These are phyloP conservation scores for Eustoma russellianum DNA, from an alignment of 257 asterid genomes.

Conservation along the genomic window DNA sequence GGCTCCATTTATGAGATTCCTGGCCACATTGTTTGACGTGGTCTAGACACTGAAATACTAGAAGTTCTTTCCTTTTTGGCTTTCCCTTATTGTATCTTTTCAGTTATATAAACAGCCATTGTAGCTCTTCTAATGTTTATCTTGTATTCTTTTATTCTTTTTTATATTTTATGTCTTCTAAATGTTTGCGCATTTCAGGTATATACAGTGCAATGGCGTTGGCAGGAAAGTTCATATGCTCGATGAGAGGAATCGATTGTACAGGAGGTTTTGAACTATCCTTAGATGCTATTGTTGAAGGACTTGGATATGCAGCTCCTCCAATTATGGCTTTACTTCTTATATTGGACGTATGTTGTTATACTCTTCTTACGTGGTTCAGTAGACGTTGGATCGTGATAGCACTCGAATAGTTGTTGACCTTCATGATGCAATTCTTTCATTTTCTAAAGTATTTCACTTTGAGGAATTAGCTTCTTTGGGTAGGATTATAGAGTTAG, in stretches of 20 bases:
- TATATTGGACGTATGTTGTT: conserved; percentile 70
- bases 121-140: neutral
- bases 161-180: neutral
- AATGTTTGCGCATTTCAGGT: conserved; percentile 36
- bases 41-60: too few relatives aligned
- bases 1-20: too few relatives aligned
- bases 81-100: neutral
- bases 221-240: conserved; percentile 90
- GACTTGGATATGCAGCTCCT: conserved; percentile 94
- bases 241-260: conserved; percentile 73
- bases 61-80: neutral
- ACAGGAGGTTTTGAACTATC: conserved; percentile 77
- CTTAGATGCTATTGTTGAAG: conserved; percentile 71
- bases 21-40: too few relatives aligned
- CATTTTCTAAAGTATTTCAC: too few relatives aligned
- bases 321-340: conserved; percentile 95
- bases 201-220: conserved; percentile 90
- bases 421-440: neutral
- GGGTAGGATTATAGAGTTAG: neutral
- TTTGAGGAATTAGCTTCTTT: neutral
- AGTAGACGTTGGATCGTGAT: neutral
- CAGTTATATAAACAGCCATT: too few relatives aligned
- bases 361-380: neutral
- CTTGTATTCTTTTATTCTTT: neutral
- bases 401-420: neutral